Conservation (phyloP, 768 basidiomycete species). For the Epithele typhae region DNA sequence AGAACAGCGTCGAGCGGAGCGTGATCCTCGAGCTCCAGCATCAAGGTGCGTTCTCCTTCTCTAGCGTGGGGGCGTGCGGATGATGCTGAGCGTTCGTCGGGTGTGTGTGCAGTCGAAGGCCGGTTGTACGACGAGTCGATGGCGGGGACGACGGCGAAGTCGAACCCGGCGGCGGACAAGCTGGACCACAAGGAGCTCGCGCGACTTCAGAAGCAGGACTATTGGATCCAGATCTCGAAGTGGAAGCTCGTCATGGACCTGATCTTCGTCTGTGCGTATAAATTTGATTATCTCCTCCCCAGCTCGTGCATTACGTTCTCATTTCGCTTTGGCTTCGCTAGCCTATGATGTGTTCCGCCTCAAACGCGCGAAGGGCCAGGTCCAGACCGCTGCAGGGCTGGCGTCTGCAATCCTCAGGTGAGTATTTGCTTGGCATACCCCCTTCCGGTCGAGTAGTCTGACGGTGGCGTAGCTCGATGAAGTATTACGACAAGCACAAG, state of each 20-base stretch:
- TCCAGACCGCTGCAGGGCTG: constrained; percentile 67
- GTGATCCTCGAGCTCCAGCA: constrained; percentile 61
- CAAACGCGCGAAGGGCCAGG: constrained; percentile 51
- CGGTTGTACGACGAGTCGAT: constrained; percentile 73
- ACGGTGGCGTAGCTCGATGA: constrained; percentile 51
- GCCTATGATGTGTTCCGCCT: constrained; percentile 79
- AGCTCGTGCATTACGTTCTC: background rate
- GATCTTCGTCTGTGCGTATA: constrained; percentile 74
- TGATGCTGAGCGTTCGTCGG: background rate
- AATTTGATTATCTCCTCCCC: background rate
- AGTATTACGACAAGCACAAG: constrained; percentile 72
- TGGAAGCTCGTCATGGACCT: constrained; percentile 79
- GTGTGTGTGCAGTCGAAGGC: constrained; percentile 50
- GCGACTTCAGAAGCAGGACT: constrained; percentile 64
- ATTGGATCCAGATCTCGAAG: constrained; percentile 70
- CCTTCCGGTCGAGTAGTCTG: too few species aligned
- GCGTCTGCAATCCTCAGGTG: constrained; percentile 73
- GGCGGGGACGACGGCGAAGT: constrained; percentile 65
- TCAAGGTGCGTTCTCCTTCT: constrained; percentile 40
- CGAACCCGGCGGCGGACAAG: constrained; percentile 52
- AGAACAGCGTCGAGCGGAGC: constrained; percentile 76
- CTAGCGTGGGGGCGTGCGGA: background rate
- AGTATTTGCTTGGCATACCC: constrained; percentile 13
- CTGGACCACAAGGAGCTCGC: constrained; percentile 67
- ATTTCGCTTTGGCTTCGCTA: constrained; percentile 24